Conservation (phyloP, 345 rosid species). For the sweet orange (Citrus sinensis) region DNA sequence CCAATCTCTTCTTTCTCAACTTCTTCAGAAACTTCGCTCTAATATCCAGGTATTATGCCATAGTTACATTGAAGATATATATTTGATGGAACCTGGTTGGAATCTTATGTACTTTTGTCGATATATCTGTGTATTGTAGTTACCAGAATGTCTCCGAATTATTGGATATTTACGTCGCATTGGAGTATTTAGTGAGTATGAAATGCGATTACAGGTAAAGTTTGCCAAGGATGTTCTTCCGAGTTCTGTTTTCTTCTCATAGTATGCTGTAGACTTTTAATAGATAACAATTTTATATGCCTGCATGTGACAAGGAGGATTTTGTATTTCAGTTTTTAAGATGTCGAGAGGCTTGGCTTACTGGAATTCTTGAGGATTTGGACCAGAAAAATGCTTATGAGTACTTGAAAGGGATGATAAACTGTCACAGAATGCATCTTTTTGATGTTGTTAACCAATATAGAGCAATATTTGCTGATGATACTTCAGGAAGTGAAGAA, state of each 20-base stretch:
- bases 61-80: conserved; percentile 5
- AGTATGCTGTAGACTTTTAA: background rate
- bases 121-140: conserved; percentile 40
- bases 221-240: background rate
- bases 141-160: conserved; percentile 93
- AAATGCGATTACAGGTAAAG: conserved; percentile 88
- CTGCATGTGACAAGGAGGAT: conserved; percentile 18
- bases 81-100: conserved; percentile 1
- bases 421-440: conserved; percentile 82
- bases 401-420: conserved; percentile 88
- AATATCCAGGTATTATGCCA: conserved; percentile 70
- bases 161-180: conserved; percentile 94
- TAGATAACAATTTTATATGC: conserved; percentile 3
- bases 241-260: background rate
- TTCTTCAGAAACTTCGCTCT: conserved; percentile 86
- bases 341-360: conserved; percentile 98
- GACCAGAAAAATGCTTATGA: conserved; percentile 89
- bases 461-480: conserved; percentile 95
- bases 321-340: conserved; percentile 73
- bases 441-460: conserved; percentile 97
- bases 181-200: conserved; percentile 91
- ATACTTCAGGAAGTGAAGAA: conserved; percentile 95
- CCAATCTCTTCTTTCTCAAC: conserved; percentile 90
- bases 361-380: conserved; percentile 92
- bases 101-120: conserved; percentile 8